A percentile compares a stretch with the other conserved stretches of the same genome.
Conservation (phyloP, 2,329 filamentous ascomycete species). For the Fusarium metavorans region DNA sequence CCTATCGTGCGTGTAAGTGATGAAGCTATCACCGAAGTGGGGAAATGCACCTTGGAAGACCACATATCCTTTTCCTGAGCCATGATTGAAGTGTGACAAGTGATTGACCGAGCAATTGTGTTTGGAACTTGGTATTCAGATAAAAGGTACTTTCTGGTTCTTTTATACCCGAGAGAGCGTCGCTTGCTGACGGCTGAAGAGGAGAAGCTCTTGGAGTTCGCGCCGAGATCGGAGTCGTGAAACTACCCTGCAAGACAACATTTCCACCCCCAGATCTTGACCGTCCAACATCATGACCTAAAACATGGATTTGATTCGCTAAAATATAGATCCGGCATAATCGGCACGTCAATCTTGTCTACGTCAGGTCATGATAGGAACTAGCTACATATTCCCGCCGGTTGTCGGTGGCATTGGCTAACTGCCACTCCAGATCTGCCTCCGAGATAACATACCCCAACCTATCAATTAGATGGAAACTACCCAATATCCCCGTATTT, state of each 20-base stretch:
- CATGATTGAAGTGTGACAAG: slow-evolving; percentile 23
- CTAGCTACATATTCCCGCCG: not conserved
- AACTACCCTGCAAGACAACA: slow-evolving; percentile 12
- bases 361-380: not conserved
- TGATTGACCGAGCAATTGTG: not conserved
- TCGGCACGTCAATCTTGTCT: not conserved
- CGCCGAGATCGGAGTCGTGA: slow-evolving; percentile 42
- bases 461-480: not conserved
- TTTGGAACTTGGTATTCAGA: not conserved
- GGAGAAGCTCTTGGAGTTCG: slow-evolving; percentile 24
- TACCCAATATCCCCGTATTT: slow-evolving; percentile 14
- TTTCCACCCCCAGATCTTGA: not conserved
- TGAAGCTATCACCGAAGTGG: slow-evolving; percentile 3
- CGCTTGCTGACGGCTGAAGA: slow-evolving; percentile 13
- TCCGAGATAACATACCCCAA: not conserved
- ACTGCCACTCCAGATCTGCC: not conserved
- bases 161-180: slow-evolving; percentile 30
- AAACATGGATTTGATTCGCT: slow-evolving; percentile 24
- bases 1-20: slow-evolving; percentile 52
- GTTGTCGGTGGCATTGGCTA: not conserved
- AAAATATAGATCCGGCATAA: slow-evolving; percentile 1
- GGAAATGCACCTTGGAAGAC: slow-evolving; percentile 42
- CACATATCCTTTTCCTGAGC: slow-evolving; percentile 44
- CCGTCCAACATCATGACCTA: slow-evolving; percentile 24
- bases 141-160: not conserved